These are phyloP conservation scores for Exophiala lecanii-corni DNA, from an alignment of 2,329 filamentous ascomycete species.

Conservation along the genomic window DNA sequence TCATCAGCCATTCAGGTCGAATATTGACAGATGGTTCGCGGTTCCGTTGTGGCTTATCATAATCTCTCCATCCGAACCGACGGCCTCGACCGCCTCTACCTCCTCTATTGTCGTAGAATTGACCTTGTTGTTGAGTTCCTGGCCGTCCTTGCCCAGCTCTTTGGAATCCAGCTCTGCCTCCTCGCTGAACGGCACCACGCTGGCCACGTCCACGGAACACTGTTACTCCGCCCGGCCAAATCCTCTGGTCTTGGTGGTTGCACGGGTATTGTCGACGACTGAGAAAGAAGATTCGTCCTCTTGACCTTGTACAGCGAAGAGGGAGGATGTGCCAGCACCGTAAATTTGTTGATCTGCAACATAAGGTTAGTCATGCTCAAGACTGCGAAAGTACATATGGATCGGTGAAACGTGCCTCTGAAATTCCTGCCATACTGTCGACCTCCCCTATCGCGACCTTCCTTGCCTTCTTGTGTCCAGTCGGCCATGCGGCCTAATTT, in stretches of 20 bases:
- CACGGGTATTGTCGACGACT: conserved; percentile 90
- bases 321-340: conserved; percentile 76
- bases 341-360: conserved; percentile 90
- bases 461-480: conserved; percentile 89
- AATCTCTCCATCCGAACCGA: conserved; percentile 97
- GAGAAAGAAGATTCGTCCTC: conserved; percentile 98
- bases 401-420: conserved; percentile 60
- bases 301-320: conserved; percentile 85
- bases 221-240: conserved; percentile 84
- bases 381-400: neutral
- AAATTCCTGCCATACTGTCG: conserved; percentile 90
- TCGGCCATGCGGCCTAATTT: conserved; percentile 99
- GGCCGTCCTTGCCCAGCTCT: conserved; percentile 62
- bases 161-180: conserved; percentile 63
- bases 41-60: conserved; percentile 95
- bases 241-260: conserved; percentile 72
- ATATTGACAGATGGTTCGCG: conserved; percentile 95
- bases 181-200: conserved; percentile 68
- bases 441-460: conserved; percentile 65
- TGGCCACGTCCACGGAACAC: conserved; percentile 77
- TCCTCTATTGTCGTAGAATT: conserved; percentile 65
- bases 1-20: conserved; percentile 88
- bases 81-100: conserved; percentile 69
- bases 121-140: conserved; percentile 59
- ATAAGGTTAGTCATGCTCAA: too few relatives aligned